phyloP scores from a whole-genome alignment of 2,329 filamentous ascomycete genomes.

The Neopestalotiopsis sp. region DNA sequence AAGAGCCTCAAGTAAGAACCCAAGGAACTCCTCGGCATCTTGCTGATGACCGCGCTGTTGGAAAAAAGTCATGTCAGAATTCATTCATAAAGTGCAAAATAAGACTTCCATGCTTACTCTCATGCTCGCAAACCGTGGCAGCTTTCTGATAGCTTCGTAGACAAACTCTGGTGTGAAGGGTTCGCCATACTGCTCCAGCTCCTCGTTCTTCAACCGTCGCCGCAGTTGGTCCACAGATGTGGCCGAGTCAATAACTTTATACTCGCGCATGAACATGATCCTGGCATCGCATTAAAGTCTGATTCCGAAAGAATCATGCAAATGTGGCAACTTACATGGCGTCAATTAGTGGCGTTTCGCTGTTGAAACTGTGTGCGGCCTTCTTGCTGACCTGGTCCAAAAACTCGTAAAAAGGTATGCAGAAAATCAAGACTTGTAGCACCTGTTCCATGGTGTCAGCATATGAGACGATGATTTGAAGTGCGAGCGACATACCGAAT shows the following conservation, averaged over 20 bases:
- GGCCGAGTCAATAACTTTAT: conserved; percentile 83
- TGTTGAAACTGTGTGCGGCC: conserved; percentile 90
- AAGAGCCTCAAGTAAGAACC: conserved; percentile 88
- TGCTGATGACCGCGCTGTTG: conserved; percentile 88
- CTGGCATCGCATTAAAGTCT: conserved; percentile 45
- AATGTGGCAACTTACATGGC: conserved; percentile 74
- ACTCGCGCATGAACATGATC: conserved; percentile 97
- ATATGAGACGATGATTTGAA: background rate
- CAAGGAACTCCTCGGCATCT: conserved; percentile 96
- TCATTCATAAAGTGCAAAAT: background rate
- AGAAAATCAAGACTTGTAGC: conserved; percentile 93
- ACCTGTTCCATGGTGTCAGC: conserved; percentile 62
- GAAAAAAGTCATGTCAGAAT: conserved; percentile 30
- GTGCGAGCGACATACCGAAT: conserved; percentile 74
- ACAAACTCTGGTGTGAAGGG: conserved; percentile 93
- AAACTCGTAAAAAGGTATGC: conserved; percentile 92
- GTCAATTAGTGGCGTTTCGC: conserved; percentile 90
- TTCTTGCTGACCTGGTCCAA: conserved; percentile 85
- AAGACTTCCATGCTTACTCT: conserved; percentile 61
- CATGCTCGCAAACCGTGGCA: conserved; percentile 92
- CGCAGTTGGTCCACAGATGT: conserved; percentile 75
- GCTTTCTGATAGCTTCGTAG: conserved; percentile 86
- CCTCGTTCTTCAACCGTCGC: conserved; percentile 76
- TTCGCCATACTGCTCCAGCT: conserved; percentile 89
- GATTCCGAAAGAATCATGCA: background rate